Evolutionary conservation across 495 filamentous ascomycete species (phyloP).

Genomic region (Trichoderma erinaceum): DNA sequence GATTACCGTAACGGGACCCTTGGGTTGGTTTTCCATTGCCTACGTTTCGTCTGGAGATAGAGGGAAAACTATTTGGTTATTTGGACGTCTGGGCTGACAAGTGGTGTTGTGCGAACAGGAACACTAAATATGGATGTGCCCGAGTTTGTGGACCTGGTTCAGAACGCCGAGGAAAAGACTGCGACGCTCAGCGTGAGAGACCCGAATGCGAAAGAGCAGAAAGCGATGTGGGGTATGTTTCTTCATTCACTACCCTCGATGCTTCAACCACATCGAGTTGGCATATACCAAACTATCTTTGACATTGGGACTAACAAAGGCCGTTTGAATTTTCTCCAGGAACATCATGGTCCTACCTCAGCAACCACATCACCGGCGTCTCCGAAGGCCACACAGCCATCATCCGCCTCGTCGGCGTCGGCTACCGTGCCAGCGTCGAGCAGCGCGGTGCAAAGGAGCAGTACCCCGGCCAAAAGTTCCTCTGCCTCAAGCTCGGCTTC

Average conservation of each 20-base stretch:
- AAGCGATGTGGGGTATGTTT: conserved; percentile 93
- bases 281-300: background rate
- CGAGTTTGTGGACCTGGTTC: conserved; percentile 60
- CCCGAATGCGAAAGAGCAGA: conserved; percentile 58
- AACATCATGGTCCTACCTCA: conserved; percentile 80
- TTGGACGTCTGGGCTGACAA: background rate
- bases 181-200: conserved; percentile 63
- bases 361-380: conserved; percentile 84
- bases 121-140: conserved; percentile 62
- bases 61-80: background rate
- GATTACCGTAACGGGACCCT: conserved; percentile 66
- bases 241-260: background rate
- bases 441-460: conserved; percentile 61
- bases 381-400: conserved; percentile 94
- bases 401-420: conserved; percentile 89
- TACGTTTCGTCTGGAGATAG: background rate
- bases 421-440: conserved; percentile 86
- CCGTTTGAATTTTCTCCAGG: conserved; percentile 41
- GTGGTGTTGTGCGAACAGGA: background rate
- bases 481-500: conserved; percentile 90
- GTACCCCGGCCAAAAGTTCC: conserved; percentile 78
- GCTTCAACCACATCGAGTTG: background rate
- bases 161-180: conserved; percentile 54
- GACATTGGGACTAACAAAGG: too few relatives aligned
- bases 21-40: conserved; percentile 45